Base-by-base conservation (phyloP, 2,329 filamentous ascomycete genomes). In the Trichoderma simmonsii region DNA sequence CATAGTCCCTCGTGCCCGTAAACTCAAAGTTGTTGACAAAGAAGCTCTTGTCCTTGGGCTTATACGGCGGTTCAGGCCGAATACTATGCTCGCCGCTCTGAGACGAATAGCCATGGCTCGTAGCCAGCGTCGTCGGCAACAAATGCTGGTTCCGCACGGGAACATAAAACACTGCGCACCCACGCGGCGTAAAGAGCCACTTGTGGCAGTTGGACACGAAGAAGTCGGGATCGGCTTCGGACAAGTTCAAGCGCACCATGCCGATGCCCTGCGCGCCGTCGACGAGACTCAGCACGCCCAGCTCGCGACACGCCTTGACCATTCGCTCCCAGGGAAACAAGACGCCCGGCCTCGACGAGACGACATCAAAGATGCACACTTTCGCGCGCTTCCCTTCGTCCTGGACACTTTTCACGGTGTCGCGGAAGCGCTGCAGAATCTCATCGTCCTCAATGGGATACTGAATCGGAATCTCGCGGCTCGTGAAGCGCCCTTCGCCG, bases 221-320 rank as follows among this genome's bases (percentile, higher is more conserved):
- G 82, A 97, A 98, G 80, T 98, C 95, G 0, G 94, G 91, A 74
- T 94, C 88, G 3, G 94, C 82, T 4, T 82, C 80, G 0, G 79
- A 74, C 15, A 98, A 82, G 80, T 97, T 88, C 8, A 98, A 80
- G 1, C 87, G 85, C 8, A 97, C 86, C 81, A 96, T 92, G 2
- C 95, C 95, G 28, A 97, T 83, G 1, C 92, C 91, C 81, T 98
- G 95, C 0, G 95, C 95, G 18, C 89, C 95, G 79, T 98, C 95
- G 48, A 98, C 85, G 24, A 93, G 83, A 76, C 91, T 94, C 69
- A 95, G 78, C 3, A 98, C 83, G 0, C 87, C 89, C 28, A 91
- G 83, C 71, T 91, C 87, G 59, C 85, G 87, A 79, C 94, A 97
- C 0, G 88, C 85, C 8, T 81, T 79, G 1, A 88, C 86, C 71